Percentiles rank a stretch among this genome's conserved stretches.
Conservation (phyloP, 2,329 filamentous ascomycete species). For the Cladosporium phlei region DNA sequence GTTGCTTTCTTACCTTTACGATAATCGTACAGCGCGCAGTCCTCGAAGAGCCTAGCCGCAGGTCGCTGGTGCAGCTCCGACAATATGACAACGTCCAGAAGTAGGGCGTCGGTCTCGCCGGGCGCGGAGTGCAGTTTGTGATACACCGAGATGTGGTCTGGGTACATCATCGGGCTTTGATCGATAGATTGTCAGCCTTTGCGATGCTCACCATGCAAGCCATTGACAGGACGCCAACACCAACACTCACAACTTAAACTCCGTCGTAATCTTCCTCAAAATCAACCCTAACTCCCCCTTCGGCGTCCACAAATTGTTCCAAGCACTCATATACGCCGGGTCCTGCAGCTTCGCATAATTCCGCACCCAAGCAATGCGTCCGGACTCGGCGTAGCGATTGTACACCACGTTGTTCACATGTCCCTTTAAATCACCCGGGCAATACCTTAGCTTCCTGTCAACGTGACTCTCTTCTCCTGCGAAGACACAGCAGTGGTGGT, state of each 20-base stretch:
- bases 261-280: conserved; percentile 70
- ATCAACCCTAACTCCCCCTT: conserved; percentile 64
- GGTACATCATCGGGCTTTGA: conserved; percentile 67
- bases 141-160: conserved; percentile 76
- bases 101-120: conserved; percentile 49
- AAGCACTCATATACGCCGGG: conserved; percentile 56
- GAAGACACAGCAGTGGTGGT: background rate
- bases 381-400: conserved; percentile 76
- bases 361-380: conserved; percentile 70
- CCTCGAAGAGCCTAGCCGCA: conserved; percentile 71
- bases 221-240: no score
- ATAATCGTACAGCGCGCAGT: conserved; percentile 77
- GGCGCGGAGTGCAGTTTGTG: conserved; percentile 65
- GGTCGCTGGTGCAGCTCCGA: conserved; percentile 69
- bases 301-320: conserved; percentile 65
- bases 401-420: conserved; percentile 89
- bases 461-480: background rate
- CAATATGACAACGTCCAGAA: conserved; percentile 61
- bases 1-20: conserved; percentile 51
- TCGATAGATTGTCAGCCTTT: conserved; percentile 30
- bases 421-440: conserved; percentile 34
- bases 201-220: background rate
- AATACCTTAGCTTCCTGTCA: conserved; percentile 13
- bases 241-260: conserved; percentile 72
- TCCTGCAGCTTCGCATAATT: conserved; percentile 64